These are phyloP conservation scores for Corniculantispora saksenae DNA, from an alignment of 2,329 filamentous ascomycete genomes.

Conservation along the genomic window DNA sequence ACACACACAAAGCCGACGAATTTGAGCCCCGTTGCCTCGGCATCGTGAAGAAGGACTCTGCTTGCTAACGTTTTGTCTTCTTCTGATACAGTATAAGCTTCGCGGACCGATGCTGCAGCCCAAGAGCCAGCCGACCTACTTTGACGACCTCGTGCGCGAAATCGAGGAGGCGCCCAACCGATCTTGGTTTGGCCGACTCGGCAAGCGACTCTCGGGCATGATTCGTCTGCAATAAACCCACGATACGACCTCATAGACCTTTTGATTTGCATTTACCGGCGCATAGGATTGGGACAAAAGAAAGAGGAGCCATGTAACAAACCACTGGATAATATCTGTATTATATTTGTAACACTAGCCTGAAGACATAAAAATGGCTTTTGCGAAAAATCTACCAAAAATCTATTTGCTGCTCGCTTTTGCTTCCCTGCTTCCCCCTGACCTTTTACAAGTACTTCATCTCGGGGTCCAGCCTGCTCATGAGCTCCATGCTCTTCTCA, in stretches of 20 bases:
- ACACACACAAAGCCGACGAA: no score
- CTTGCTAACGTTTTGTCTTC: slow-evolving; percentile 20
- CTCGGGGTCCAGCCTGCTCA: slow-evolving; percentile 79
- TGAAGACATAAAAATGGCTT: not conserved
- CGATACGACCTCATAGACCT: not conserved
- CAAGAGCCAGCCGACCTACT: slow-evolving; percentile 65
- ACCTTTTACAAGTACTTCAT: slow-evolving; percentile 70
- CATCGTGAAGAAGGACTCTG: no score
- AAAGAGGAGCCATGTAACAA: not conserved
- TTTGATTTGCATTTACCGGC: slow-evolving; percentile 13
- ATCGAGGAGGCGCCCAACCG: slow-evolving; percentile 63
- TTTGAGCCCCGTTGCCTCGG: no score
- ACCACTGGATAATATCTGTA: slow-evolving; percentile 13
- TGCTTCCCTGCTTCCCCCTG: not conserved
- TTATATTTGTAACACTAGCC: slow-evolving; percentile 18
- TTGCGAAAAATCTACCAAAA: not conserved
- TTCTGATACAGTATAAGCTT: slow-evolving; percentile 36
- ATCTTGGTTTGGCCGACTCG: slow-evolving; percentile 52
- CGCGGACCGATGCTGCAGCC: slow-evolving; percentile 56
- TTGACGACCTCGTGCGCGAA: slow-evolving; percentile 60
- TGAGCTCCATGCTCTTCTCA: slow-evolving; percentile 90
- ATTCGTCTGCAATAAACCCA: slow-evolving; percentile 55
- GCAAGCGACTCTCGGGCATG: slow-evolving; percentile 59
- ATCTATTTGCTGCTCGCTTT: slow-evolving; percentile 4
- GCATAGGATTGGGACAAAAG: not conserved